phyloP scores from a whole-genome alignment of 768 basidiomycete species.

The Mycena crocata region DNA sequence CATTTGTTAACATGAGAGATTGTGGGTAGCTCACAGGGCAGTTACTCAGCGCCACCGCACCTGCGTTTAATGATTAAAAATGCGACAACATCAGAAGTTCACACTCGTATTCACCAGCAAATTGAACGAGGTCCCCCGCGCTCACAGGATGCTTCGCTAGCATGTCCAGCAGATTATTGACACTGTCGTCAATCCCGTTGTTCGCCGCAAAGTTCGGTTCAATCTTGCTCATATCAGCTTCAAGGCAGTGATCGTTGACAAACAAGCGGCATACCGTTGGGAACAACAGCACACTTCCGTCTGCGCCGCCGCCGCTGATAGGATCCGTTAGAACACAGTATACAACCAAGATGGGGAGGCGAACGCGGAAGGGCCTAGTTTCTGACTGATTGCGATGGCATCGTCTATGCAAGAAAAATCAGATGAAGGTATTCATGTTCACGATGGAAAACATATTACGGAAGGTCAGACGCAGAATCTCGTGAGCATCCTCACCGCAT shows the following conservation, averaged over 20 bases:
- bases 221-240: background rate
- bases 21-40: conserved; percentile 39
- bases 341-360: background rate
- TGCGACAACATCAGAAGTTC: background rate
- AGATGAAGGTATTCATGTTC: background rate
- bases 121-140: conserved; percentile 32
- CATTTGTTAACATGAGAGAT: background rate
- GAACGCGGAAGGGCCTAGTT: background rate
- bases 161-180: conserved; percentile 28
- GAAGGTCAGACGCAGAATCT: conserved; percentile 5
- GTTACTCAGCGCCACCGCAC: conserved; percentile 45
- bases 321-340: too few relatives aligned
- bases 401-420: background rate
- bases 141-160: conserved; percentile 27
- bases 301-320: conserved; percentile 10
- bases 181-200: conserved; percentile 31
- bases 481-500: conserved; percentile 14
- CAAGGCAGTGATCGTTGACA: background rate
- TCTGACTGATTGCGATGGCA: conserved; percentile 8
- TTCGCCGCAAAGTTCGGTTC: conserved; percentile 8
- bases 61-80: conserved; percentile 29
- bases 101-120: conserved; percentile 1
- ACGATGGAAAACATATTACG: background rate
- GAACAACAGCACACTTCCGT: conserved; percentile 12
- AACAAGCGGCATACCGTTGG: background rate